Evolutionary conservation across 495 filamentous ascomycete species (phyloP).

Genomic region (Aeminium ludgeri): DNA sequence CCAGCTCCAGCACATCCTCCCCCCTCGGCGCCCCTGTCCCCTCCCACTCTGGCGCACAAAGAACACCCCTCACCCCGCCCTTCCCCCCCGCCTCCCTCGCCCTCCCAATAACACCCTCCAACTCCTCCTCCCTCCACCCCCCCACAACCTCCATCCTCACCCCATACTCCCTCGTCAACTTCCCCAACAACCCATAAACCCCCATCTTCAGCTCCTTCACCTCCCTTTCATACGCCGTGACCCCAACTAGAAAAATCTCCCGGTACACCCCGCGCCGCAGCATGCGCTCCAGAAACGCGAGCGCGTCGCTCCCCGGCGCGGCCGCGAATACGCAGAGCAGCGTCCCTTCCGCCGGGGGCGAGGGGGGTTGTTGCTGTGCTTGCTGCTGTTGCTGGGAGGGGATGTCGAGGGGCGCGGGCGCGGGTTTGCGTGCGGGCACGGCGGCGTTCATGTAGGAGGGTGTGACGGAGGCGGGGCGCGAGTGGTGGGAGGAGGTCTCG

Average conservation of each 20-base stretch:
- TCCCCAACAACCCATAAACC: conserved; percentile 10
- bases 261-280: not conserved
- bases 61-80: not conserved
- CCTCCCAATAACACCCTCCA: not conserved
- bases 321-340: conserved; percentile 1
- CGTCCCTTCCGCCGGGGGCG: not conserved
- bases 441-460: conserved; percentile 2
- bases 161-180: conserved; percentile 6
- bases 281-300: conserved; percentile 1
- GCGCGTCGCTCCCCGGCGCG: not conserved
- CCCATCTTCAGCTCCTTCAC: conserved; percentile 15
- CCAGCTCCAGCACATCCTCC: conserved; percentile 3
- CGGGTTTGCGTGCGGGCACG: not conserved
- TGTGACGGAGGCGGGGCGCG: not conserved
- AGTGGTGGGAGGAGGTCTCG: too few relatives aligned
- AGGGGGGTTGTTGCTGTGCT: not conserved
- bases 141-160: conserved; percentile 2
- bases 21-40: not conserved
- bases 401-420: too few relatives aligned
- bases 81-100: not conserved
- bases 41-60: conserved; percentile 4
- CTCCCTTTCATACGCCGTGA: not conserved
- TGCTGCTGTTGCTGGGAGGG: too few relatives aligned
- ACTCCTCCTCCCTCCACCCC: not conserved
- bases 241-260: conserved; percentile 2